Conservation (phyloP, 768 basidiomycete species). For the Trametes meyenii region DNA sequence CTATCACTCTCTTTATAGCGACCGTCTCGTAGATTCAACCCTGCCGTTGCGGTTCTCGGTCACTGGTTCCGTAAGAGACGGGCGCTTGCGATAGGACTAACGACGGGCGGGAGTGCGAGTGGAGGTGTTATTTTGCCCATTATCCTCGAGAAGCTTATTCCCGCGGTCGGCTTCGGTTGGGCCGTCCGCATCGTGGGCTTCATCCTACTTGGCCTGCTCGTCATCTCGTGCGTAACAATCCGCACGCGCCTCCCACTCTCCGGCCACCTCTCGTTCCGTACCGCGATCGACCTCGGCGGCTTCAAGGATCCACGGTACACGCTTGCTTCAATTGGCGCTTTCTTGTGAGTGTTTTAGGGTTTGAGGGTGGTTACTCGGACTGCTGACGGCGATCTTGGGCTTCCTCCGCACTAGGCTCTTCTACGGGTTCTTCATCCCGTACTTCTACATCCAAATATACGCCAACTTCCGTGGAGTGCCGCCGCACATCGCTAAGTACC, state of each 20-base stretch:
- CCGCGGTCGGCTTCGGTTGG: slow-evolving; percentile 33
- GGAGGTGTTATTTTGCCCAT: slow-evolving; percentile 57
- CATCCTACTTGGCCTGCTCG: slow-evolving; percentile 31
- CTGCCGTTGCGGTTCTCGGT: slow-evolving; percentile 35
- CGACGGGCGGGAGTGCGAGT: slow-evolving; percentile 42
- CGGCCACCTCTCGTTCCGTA: slow-evolving; percentile 26
- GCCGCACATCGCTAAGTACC: slow-evolving; percentile 28
- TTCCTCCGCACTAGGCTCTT: slow-evolving; percentile 26
- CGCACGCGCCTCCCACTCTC: slow-evolving; percentile 33
- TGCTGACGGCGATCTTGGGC: not conserved
- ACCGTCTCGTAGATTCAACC: slow-evolving; percentile 34
- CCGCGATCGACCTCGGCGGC: slow-evolving; percentile 32
- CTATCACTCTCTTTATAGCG: not conserved
- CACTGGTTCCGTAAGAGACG: slow-evolving; percentile 42
- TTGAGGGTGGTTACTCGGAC: not conserved
- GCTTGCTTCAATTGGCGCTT: slow-evolving; percentile 26
- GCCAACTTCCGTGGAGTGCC: slow-evolving; percentile 31
- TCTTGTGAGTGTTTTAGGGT: slow-evolving; percentile 24
- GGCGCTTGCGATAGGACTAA: slow-evolving; percentile 41
- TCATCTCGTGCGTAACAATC: slow-evolving; percentile 32
- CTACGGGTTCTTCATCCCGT: slow-evolving; percentile 38
- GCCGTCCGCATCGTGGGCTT: slow-evolving; percentile 36
- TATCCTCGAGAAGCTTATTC: slow-evolving; percentile 49
- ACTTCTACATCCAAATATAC: slow-evolving; percentile 39
- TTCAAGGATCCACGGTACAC: slow-evolving; percentile 31